phyloP scores from a whole-genome alignment of 2,329 filamentous ascomycete species.

The Aspergillus cejpii region DNA sequence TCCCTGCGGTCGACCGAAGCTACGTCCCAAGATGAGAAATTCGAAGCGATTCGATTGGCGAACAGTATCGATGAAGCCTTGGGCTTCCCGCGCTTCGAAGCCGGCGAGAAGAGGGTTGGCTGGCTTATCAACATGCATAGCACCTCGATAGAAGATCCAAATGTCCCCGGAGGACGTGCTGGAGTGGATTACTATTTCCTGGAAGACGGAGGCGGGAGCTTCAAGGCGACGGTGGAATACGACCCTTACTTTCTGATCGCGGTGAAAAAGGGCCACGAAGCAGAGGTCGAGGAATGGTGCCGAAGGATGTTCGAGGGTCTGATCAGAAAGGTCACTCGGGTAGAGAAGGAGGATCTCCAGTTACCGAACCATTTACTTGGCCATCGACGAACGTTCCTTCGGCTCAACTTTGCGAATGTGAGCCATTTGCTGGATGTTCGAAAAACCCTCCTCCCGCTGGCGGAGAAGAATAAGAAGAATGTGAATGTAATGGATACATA shows the following conservation, averaged over 20 bases:
- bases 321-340: constrained; percentile 66
- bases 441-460: constrained; percentile 77
- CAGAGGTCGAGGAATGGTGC: constrained; percentile 94
- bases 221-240: constrained; percentile 94
- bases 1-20: constrained; percentile 68
- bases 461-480: constrained; percentile 93
- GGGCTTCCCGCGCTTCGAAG: constrained; percentile 88
- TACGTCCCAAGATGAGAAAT: constrained; percentile 87
- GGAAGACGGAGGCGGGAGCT: constrained; percentile 76
- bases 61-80: constrained; percentile 90
- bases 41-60: constrained; percentile 75
- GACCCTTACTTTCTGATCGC: constrained; percentile 95
- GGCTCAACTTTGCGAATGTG: constrained; percentile 82
- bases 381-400: constrained; percentile 79
- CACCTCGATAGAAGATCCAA: constrained; percentile 77
- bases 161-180: constrained; percentile 73
- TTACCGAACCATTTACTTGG: constrained; percentile 96
- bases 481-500: constrained; percentile 98
- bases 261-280: constrained; percentile 77
- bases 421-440: constrained; percentile 77
- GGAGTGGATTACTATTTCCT: constrained; percentile 97
- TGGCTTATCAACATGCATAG: constrained; percentile 96
- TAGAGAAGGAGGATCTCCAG: constrained; percentile 87
- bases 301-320: constrained; percentile 71
- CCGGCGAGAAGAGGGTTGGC: constrained; percentile 74